phyloP scores from a whole-genome alignment of 2,329 filamentous ascomycete genomes.

The Hymenotorrendiella dingleyae region DNA sequence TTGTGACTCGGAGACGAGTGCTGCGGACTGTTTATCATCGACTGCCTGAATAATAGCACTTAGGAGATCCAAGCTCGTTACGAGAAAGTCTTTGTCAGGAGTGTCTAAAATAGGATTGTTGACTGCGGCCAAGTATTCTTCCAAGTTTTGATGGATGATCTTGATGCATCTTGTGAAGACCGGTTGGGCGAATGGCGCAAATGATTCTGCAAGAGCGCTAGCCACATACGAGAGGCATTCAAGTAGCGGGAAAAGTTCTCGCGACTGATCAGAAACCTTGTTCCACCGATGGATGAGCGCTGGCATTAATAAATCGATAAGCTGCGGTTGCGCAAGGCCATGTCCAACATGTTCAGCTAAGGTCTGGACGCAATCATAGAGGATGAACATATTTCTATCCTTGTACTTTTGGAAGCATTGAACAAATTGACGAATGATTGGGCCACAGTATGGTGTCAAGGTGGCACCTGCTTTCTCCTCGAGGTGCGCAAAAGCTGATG shows the following conservation, averaged over 20 bases:
- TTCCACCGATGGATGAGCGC: constrained; percentile 85
- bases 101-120: constrained; percentile 63
- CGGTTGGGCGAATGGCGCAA: constrained; percentile 77
- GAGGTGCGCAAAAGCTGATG: constrained; percentile 90
- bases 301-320: constrained; percentile 87
- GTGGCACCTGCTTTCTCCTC: constrained; percentile 85
- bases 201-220: constrained; percentile 73
- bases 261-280: constrained; percentile 78
- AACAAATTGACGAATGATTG: constrained; percentile 89
- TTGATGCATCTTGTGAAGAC: constrained; percentile 85
- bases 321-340: constrained; percentile 69
- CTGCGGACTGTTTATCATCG: constrained; percentile 63
- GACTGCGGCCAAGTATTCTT: constrained; percentile 67
- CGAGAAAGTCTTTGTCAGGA: constrained; percentile 94
- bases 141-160: constrained; percentile 86
- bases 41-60: constrained; percentile 92
- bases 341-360: constrained; percentile 86
- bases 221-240: constrained; percentile 95
- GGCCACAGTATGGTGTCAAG: constrained; percentile 77
- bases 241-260: constrained; percentile 90
- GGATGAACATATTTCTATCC: constrained; percentile 96
- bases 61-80: constrained; percentile 88
- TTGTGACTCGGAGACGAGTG: constrained; percentile 69
- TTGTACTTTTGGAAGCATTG: constrained; percentile 93
- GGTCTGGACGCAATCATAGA: constrained; percentile 98